A percentile compares a stretch with the other conserved stretches of the same genome.
phyloP scores from a whole-genome alignment of 2,329 filamentous ascomycete genomes.

The Sphaceloma murrayae region DNA sequence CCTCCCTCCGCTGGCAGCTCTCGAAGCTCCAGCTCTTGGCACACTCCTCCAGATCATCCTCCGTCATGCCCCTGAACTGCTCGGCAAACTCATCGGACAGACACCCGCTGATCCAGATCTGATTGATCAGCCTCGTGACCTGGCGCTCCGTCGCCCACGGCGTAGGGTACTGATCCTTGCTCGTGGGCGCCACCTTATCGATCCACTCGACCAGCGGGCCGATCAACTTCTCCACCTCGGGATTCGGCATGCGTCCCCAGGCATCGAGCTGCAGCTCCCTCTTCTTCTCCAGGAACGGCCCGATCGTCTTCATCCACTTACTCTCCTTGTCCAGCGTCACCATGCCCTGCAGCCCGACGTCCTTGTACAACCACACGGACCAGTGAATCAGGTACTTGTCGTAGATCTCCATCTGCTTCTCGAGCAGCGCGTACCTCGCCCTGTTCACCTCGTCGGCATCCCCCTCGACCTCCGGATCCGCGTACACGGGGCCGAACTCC shows the following conservation, averaged over 20 bases:
- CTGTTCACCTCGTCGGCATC: conserved; percentile 33
- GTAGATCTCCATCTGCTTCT: conserved; percentile 43
- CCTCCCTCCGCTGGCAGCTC: conserved; percentile 42
- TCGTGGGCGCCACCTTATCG: conserved; percentile 23
- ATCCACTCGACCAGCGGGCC: conserved; percentile 31
- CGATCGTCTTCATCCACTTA: conserved; percentile 40
- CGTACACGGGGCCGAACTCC: conserved; percentile 41
- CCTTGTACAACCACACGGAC: conserved; percentile 40
- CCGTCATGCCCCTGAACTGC: conserved; percentile 42
- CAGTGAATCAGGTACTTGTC: conserved; percentile 44
- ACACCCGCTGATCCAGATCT: conserved; percentile 43
- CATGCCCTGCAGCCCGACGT: conserved; percentile 30
- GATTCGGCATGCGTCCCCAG: conserved; percentile 40
- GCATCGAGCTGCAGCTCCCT: conserved; percentile 44
- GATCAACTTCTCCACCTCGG: conserved; percentile 36
- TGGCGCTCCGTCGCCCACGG: conserved; percentile 28
- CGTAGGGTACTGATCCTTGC: conserved; percentile 26
- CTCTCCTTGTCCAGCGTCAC: conserved; percentile 22
- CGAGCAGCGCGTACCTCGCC: conserved; percentile 35
- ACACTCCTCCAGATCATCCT: conserved; percentile 45
- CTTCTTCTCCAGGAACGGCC: conserved; percentile 49
- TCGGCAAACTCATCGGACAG: conserved; percentile 47
- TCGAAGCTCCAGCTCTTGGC: conserved; percentile 45
- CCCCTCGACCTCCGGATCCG: conserved; percentile 31
- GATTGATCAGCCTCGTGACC: conserved; percentile 34